Conservation (phyloP, 495 filamentous ascomycete species). For the Talaromyces adpressus region DNA sequence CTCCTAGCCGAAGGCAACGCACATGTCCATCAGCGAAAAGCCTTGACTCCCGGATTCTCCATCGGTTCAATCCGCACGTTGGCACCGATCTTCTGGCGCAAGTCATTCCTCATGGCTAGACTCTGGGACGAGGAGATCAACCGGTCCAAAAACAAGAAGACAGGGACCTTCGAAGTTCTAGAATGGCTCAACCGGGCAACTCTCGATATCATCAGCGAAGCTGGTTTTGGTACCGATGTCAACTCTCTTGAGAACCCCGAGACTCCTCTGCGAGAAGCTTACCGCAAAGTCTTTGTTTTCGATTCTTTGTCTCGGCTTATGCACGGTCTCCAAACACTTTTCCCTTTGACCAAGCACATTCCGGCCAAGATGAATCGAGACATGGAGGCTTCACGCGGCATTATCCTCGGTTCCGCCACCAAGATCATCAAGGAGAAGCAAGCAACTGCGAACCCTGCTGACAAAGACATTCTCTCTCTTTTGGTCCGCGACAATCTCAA, state of each 20-base stretch:
- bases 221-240: slow-evolving; percentile 42
- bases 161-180: slow-evolving; percentile 30
- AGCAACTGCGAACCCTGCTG: slow-evolving; percentile 21
- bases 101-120: slow-evolving; percentile 35
- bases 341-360: slow-evolving; percentile 32
- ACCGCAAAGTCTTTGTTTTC: slow-evolving; percentile 38
- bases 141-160: slow-evolving; percentile 14
- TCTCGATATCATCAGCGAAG: slow-evolving; percentile 45
- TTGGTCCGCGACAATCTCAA: slow-evolving; percentile 34
- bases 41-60: slow-evolving; percentile 38
- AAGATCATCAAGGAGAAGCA: slow-evolving; percentile 29
- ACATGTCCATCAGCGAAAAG: slow-evolving; percentile 39
- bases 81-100: slow-evolving; percentile 44
- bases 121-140: slow-evolving; percentile 33
- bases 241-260: slow-evolving; percentile 33
- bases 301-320: slow-evolving; percentile 29
- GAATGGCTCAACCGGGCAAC: slow-evolving; percentile 43
- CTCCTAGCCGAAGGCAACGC: slow-evolving; percentile 40
- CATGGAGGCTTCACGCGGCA: slow-evolving; percentile 29
- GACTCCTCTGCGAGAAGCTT: slow-evolving; percentile 34
- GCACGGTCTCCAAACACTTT: slow-evolving; percentile 38
- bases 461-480: slow-evolving; percentile 40
- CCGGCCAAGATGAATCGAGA: slow-evolving; percentile 40
- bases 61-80: slow-evolving; percentile 36
- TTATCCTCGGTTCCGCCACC: slow-evolving; percentile 28